Base-by-base conservation (phyloP, 176 grass and related monocot genomes). In the Tillandsia leiboldiana region DNA sequence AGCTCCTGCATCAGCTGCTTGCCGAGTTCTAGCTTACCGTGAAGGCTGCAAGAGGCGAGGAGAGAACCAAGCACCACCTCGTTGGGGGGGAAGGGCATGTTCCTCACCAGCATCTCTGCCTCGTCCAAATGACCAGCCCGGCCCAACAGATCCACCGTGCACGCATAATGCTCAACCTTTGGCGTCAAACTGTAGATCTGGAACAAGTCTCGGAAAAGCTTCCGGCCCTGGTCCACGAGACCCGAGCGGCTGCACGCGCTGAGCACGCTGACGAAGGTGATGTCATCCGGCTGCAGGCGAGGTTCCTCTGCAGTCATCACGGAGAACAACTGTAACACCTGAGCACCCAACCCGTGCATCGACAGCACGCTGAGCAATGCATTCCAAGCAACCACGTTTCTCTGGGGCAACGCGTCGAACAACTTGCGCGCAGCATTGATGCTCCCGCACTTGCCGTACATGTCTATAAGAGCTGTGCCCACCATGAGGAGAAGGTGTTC, bases 301-400 rank as follows among this genome's bases (percentile, higher is more conserved):
- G 33, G 22, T 66, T 53, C 73, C 26, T 75, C 63, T 13, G 14
- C 23, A 20, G 66, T 50, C 73, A 75, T 75, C 22, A 49, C 28
- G 1, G 63, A 33, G 27, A 75, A 75, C 23, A 75, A 22, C 42
- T 49, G 50, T 51, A 75, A 12, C 22, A 67, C 73, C 49, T 75
- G 63, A 33, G 8, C 20, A 8, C 49, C 73, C 73, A 66, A 66
- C 22, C 73, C 73, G 20, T 75, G 50, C 73, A 75, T 75, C 23
- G 73, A 75, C 26, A 66, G 73, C 22, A 23, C 50, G 10, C 24
- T 66, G 59, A 75, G 26, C 73, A 75, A 51, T 66, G 73, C 63
- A 66, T 75, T 75, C 73, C 73, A 75, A 20, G 73, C 15, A 22
- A 75, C 73, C 12, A 75, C 20, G 53, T 66, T 75, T 53, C 49